Evolutionary conservation across 805 yeast species (phyloP).

Genomic region (Komagataella populi): DNA sequence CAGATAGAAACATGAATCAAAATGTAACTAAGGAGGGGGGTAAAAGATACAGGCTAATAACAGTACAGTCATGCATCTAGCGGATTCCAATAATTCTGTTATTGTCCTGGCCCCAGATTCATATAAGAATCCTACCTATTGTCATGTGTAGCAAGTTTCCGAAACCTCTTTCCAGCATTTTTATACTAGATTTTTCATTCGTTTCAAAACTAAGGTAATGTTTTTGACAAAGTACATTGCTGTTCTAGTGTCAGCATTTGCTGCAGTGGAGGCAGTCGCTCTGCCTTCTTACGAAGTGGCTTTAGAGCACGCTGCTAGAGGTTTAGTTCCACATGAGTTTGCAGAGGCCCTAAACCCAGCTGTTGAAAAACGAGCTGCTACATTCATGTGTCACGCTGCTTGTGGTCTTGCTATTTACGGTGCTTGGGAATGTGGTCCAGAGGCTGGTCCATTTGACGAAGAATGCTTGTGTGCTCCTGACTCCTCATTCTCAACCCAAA

Average conservation of each 20-base stretch:
- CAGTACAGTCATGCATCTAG: neutral
- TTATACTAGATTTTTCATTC: neutral
- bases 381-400: constrained; percentile 3
- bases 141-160: neutral
- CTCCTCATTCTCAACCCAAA: constrained; percentile 1
- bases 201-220: neutral
- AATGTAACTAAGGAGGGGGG: neutral
- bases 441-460: neutral
- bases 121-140: neutral
- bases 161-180: neutral
- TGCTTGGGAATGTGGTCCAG: neutral
- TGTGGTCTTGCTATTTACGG: neutral
- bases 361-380: neutral
- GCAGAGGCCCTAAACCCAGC: neutral
- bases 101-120: neutral
- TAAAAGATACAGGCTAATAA: neutral
- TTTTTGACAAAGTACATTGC: neutral
- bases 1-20: neutral
- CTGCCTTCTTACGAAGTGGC: neutral
- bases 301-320: neutral
- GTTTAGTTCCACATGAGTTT: neutral
- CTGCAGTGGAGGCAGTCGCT: neutral
- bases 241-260: neutral
- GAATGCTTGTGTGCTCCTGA: constrained; percentile 6
- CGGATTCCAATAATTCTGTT: neutral